These are phyloP conservation scores for Trichoderma guizhouense DNA, from an alignment of 2,329 filamentous ascomycete genomes.

Conservation along the genomic window DNA sequence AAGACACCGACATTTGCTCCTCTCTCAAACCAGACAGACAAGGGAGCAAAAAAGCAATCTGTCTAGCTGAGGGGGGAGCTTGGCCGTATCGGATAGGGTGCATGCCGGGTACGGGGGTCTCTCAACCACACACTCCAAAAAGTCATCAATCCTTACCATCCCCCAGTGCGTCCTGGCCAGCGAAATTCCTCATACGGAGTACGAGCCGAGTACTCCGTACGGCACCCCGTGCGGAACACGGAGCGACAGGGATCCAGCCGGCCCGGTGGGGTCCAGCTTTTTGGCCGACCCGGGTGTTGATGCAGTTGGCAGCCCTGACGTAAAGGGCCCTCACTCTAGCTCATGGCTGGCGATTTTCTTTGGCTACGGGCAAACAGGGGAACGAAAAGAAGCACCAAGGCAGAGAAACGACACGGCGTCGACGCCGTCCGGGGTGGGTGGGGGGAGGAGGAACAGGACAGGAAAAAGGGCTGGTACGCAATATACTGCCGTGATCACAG, in stretches of 20 bases:
- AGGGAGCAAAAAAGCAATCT: neutral
- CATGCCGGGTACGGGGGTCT: slow-evolving; percentile 1
- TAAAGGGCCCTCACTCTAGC: slow-evolving; percentile 7
- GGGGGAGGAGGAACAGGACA: neutral
- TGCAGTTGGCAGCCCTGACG: slow-evolving; percentile 19
- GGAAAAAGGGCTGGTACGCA: neutral
- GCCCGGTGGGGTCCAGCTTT: slow-evolving; percentile 15
- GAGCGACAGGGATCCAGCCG: slow-evolving; percentile 16
- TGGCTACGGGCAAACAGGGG: neutral
- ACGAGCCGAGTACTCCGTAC: slow-evolving; percentile 18
- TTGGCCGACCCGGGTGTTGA: slow-evolving; percentile 18
- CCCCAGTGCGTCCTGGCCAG: neutral
- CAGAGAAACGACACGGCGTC: neutral
- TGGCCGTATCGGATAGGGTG: slow-evolving; percentile 13
- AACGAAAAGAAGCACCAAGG: neutral
- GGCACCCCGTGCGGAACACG: slow-evolving; percentile 14
- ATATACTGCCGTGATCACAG: neutral
- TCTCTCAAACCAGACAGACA: neutral
- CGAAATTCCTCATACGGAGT: slow-evolving; percentile 13
- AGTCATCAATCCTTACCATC: neutral
- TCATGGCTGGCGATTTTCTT: neutral
- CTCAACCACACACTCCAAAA: neutral
- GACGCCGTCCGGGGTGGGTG: neutral
- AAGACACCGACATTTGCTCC: neutral
- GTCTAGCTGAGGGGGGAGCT: neutral